These are phyloP conservation scores for Xylaria sp. DNA, from an alignment of 495 filamentous ascomycete species.

Conservation along the genomic window DNA sequence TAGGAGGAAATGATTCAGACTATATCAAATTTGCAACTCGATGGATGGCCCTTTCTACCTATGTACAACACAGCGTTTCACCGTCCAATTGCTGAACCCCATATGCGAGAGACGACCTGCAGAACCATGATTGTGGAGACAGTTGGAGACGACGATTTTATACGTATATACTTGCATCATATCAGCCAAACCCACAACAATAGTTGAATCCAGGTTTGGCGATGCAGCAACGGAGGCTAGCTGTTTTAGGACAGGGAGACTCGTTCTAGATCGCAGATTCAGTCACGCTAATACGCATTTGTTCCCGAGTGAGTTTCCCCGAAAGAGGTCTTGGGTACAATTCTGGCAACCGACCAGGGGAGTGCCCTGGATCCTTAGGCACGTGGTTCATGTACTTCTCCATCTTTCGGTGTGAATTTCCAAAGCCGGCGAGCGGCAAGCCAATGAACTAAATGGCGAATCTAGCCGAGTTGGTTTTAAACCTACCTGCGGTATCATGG, in stretches of 20 bases:
- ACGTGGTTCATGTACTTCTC: slow-evolving; percentile 9
- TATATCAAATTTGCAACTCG: not conserved
- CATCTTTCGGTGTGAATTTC: not conserved
- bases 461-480: not conserved
- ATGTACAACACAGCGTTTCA: not conserved
- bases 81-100: not conserved
- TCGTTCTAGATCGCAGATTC: slow-evolving; percentile 16
- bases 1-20: not conserved
- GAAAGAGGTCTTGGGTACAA: slow-evolving; percentile 4
- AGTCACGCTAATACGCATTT: slow-evolving; percentile 7
- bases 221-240: slow-evolving; percentile 11
- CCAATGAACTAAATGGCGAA: not conserved
- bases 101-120: not conserved
- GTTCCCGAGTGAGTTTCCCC: not conserved
- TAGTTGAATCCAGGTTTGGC: slow-evolving; percentile 1
- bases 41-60: not conserved
- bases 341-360: not conserved
- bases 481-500: not conserved
- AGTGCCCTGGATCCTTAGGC: not conserved
- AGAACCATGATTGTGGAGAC: not conserved
- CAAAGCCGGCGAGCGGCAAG: not conserved
- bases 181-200: not conserved
- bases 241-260: slow-evolving; percentile 1
- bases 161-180: not conserved
- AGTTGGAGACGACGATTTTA: not conserved